Evolutionary conservation across 2,329 filamentous ascomycete species (phyloP), one percentile per base, ranked within the genome.

Genomic region (Scedosporium dehoogii): DNA sequence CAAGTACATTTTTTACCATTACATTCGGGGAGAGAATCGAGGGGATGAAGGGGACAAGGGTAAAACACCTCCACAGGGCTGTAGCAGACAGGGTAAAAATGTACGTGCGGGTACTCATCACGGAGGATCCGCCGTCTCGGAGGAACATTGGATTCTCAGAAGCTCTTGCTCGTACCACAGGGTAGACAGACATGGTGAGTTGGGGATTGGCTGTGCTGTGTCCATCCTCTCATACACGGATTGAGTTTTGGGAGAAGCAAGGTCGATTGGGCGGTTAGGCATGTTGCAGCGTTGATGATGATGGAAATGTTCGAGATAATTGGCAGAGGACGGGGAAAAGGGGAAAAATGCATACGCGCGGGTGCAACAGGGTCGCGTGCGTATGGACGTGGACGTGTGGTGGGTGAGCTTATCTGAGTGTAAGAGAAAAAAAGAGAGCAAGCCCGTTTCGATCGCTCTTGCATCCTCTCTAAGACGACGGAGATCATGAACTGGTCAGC

Each of bases 41-140:
- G 60, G 23, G 23, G 69, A 69, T 64, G 65, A 64, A 69, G 67
- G 68, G 67, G 64, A 66, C 66, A 69, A 69, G 68, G 68, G 65
- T 71, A 68, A 68, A 69, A 69, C 66, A 67, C 55, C 58, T 55
- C 44, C 68, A 64, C 66, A 67, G 65, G 65, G 66, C 64, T 65
- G 63, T 66, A 65, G 66, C 68, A 59, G 57, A 21, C 60, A 65
- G 66, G 67, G 66, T 58, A 63, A 56, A 59, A 59, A 62, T 63
- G 64, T 62, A 60, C 61, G 64, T 56, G 25, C 55, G 57, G 51
- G 21, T 42, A 59, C 57, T 44, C 57, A 38, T n/a, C 41, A 59
- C 41, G 57, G 57, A 42, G 57, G 59, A 61, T 51, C 48, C 48
- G 25, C 46, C 46, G 44, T 51, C 59, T 25, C 48, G 6, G 25